These are phyloP conservation scores for Miamiensis avidus DNA, from an alignment of 169 alveolate genomes.

Conservation along the genomic window DNA sequence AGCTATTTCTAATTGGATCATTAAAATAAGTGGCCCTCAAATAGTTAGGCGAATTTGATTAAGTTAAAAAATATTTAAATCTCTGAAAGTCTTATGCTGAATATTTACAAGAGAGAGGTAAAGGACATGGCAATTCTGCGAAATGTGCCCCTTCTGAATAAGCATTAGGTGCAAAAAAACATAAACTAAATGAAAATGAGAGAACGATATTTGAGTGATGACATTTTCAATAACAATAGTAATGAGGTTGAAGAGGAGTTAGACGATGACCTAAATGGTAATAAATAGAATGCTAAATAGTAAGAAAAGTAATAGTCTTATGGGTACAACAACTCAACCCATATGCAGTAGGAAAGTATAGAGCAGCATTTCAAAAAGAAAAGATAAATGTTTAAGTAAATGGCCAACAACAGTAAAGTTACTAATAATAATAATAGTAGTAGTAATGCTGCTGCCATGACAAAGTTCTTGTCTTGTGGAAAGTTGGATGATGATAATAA, in stretches of 20 bases:
- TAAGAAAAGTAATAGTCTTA: neutral
- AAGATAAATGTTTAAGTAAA: too few relatives aligned
- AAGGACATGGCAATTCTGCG: neutral
- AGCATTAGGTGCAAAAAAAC: neutral
- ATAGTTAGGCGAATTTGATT: neutral
- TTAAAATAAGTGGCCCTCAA: neutral
- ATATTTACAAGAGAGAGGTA: neutral
- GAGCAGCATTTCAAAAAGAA: neutral
- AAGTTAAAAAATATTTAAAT: too few relatives aligned
- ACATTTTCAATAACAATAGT: neutral
- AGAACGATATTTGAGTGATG: neutral
- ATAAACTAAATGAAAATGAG: neutral
- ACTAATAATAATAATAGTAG: too few relatives aligned
- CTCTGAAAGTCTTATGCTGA: neutral
- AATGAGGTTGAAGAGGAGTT: too few relatives aligned
- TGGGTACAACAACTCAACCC: too few relatives aligned
- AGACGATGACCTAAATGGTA: too few relatives aligned
- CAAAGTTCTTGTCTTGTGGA: too few relatives aligned
- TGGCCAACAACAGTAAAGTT: too few relatives aligned
- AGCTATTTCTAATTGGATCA: neutral
- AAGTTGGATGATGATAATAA: too few relatives aligned
- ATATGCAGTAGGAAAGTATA: too few relatives aligned
- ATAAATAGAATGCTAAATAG: too few relatives aligned
- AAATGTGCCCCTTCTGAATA: neutral
- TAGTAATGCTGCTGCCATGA: too few relatives aligned